Evolutionary conservation across 495 filamentous ascomycete genomes (phyloP), one percentile per base, ranked within the genome.

Genomic region (Lophiostoma macrostomum): DNA sequence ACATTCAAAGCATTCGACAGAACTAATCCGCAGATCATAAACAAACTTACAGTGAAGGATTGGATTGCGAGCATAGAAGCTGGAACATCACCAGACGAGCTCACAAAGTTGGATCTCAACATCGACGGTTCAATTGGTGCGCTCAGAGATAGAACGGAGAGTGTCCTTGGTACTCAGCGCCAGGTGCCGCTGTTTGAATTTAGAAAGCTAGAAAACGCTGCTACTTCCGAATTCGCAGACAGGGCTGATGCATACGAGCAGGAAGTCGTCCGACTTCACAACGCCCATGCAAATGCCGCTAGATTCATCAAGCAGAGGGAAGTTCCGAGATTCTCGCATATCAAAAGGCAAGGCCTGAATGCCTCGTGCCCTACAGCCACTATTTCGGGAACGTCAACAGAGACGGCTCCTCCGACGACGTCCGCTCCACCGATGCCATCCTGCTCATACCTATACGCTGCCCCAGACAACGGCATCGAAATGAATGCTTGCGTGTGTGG

Each of bases 151-250:
- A 37, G n/a, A 25, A 3, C 50, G 34, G 61, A 64, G 37, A 53
- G 54, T 8, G 39, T 64, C 16, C 18, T 48, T 25, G 16, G 48
- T 27, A 50, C 61, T 5, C 44, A 35, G 11, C 59, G 61, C 14
- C 14, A 45, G 31, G 61, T 62, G n/a, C 61, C 61, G 24, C 22
- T 64, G n/a, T 64, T 58, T 41, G 61, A 64, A 43, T 64, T 58
- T 37, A 27, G 61, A 58, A 34, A 47, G 23, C 47, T 62, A 18
- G 10, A 11, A 22, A 32, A 23, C 6, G 10, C 54, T 13, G 5
- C 18, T 16, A 5, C 41, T 24, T n/a, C 18, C 27, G 37, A 27
- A 4, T 22, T 64, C 19, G 24, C 27, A 32, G 4, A 34, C 3
- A 13, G 10, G 2, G 40, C 61, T n/a, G 30, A 16, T 22, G 37